Conservation (phyloP, 208 protist genomes). For the Trypanosoma grayi region DNA sequence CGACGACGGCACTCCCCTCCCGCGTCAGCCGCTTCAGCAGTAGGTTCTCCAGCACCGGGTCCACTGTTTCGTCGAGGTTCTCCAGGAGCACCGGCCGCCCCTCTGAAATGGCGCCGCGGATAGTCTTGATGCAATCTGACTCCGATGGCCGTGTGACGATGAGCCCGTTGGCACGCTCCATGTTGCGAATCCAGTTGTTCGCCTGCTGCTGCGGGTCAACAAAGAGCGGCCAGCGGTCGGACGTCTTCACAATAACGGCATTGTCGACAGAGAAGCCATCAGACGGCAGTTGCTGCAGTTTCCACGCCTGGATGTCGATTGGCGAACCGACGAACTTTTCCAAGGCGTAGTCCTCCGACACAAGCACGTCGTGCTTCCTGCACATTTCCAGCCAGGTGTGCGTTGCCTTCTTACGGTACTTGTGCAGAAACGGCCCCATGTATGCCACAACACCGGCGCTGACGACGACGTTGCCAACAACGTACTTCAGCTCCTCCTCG, state of each 20-base stretch:
- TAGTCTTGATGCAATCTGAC: conserved; percentile 76
- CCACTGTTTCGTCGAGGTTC: conserved; percentile 95
- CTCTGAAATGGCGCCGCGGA: conserved; percentile 93
- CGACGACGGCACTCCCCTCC: conserved; percentile 82
- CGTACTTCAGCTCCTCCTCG: conserved; percentile 76
- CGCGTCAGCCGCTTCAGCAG: conserved; percentile 93
- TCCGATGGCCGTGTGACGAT: conserved; percentile 83
- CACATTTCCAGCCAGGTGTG: conserved; percentile 76
- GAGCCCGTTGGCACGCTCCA: conserved; percentile 84
- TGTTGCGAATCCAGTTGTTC: conserved; percentile 94
- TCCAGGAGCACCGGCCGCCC: conserved; percentile 95
- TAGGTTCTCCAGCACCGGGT: conserved; percentile 97
- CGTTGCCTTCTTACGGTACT: conserved; percentile 86
- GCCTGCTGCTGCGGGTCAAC: conserved; percentile 95
- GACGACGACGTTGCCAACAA: conserved; percentile 95
- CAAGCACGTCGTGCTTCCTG: conserved; percentile 60
- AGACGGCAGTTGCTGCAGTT: conserved; percentile 91
- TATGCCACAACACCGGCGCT: conserved; percentile 95
- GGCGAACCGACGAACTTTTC: conserved; percentile 87
- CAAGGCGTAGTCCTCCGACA: conserved; percentile 84
- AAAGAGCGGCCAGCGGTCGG: conserved; percentile 90
- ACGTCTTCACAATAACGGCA: conserved; percentile 92
- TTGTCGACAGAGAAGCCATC: conserved; percentile 94
- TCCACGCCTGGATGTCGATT: conserved; percentile 92
- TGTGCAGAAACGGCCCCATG: conserved; percentile 94